phyloP scores from a whole-genome alignment of 1,284 basidiomycete species.

The Agroathelia rolfsii region DNA sequence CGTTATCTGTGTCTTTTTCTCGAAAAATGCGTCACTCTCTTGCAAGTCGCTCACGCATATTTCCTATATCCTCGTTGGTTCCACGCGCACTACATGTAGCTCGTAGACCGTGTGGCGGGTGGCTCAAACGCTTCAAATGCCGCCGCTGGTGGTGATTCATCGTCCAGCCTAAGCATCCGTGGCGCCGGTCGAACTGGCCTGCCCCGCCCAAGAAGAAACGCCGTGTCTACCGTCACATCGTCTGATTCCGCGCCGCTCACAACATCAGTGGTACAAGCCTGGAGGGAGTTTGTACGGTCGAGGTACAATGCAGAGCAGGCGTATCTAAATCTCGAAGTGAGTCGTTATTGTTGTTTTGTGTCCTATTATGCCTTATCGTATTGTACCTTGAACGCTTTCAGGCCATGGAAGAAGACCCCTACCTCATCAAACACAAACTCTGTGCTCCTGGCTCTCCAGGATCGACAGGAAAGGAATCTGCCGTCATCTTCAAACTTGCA shows the following conservation, averaged over 20 bases:
- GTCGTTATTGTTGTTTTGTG: slow-evolving; percentile 14
- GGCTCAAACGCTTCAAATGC: too few relatives aligned
- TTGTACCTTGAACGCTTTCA: slow-evolving; percentile 13
- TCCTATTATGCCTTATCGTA: slow-evolving; percentile 7
- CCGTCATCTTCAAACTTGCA: slow-evolving; percentile 81
- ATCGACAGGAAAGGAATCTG: slow-evolving; percentile 52
- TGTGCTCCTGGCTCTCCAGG: slow-evolving; percentile 56
- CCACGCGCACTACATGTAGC: too few relatives aligned
- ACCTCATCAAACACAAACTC: slow-evolving; percentile 58
- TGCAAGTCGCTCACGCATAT: too few relatives aligned
- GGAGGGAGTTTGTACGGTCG: slow-evolving; percentile 60
- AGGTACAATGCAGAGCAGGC: slow-evolving; percentile 59
- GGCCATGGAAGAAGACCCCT: slow-evolving; percentile 62
- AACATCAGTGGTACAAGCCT: slow-evolving; percentile 40
- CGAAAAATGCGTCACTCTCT: too few relatives aligned
- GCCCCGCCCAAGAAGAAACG: slow-evolving; percentile 48
- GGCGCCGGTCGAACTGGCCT: slow-evolving; percentile 40
- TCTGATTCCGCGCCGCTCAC: slow-evolving; percentile 7
- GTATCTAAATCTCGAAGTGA: slow-evolving; percentile 75
- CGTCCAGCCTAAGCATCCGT: slow-evolving; percentile 45
- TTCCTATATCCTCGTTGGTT: too few relatives aligned
- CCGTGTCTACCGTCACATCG: slow-evolving; percentile 25
- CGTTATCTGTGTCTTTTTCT: slow-evolving; percentile 13
- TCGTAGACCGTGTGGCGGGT: too few relatives aligned
- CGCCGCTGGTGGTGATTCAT: too few relatives aligned